Evolutionary conservation across 805 yeast species (phyloP).

Genomic region (Lipomyces kockii): DNA sequence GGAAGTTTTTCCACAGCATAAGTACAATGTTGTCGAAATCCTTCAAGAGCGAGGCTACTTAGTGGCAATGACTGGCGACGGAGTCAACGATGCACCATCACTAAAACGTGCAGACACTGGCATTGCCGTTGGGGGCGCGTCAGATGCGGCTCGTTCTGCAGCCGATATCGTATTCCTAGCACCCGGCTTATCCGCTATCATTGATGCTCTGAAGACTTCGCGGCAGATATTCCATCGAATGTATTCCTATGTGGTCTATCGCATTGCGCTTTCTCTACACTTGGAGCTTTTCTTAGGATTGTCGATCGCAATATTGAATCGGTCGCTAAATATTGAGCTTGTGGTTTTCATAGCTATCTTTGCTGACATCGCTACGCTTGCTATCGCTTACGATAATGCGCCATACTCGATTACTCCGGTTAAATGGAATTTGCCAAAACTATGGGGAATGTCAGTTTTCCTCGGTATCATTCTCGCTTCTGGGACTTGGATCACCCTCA

Average conservation of each 20-base stretch:
- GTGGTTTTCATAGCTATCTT: slow-evolving; percentile 73
- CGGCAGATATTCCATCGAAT: slow-evolving; percentile 98
- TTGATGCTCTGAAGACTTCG: slow-evolving; percentile 78
- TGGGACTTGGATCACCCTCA: slow-evolving; percentile 91
- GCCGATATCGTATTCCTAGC: slow-evolving; percentile 55
- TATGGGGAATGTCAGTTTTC: slow-evolving; percentile 79
- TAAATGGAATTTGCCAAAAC: slow-evolving; percentile 95
- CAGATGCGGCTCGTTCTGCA: slow-evolving; percentile 52
- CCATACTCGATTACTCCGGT: slow-evolving; percentile 92
- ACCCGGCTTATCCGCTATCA: slow-evolving; percentile 65
- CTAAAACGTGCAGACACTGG: slow-evolving; percentile 77
- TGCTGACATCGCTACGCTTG: slow-evolving; percentile 81
- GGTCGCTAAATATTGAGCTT: slow-evolving; percentile 83
- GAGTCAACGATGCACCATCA: slow-evolving; percentile 69
- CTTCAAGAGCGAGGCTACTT: slow-evolving; percentile 65
- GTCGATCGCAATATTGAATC: slow-evolving; percentile 93
- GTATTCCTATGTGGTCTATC: slow-evolving; percentile 97
- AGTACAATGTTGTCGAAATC: slow-evolving; percentile 66
- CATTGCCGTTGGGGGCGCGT: slow-evolving; percentile 68
- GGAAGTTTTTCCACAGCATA: slow-evolving; percentile 69
- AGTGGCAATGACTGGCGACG: slow-evolving; percentile 71
- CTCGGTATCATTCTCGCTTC: slow-evolving; percentile 70
- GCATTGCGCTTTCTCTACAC: slow-evolving; percentile 93
- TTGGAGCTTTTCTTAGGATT: slow-evolving; percentile 93
- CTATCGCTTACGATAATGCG: slow-evolving; percentile 90